Percentiles rank a stretch among this genome's conserved stretches.
Evolutionary conservation across 2,329 filamentous ascomycete species (phyloP).

Genomic region (Amauroascus verrucosus): DNA sequence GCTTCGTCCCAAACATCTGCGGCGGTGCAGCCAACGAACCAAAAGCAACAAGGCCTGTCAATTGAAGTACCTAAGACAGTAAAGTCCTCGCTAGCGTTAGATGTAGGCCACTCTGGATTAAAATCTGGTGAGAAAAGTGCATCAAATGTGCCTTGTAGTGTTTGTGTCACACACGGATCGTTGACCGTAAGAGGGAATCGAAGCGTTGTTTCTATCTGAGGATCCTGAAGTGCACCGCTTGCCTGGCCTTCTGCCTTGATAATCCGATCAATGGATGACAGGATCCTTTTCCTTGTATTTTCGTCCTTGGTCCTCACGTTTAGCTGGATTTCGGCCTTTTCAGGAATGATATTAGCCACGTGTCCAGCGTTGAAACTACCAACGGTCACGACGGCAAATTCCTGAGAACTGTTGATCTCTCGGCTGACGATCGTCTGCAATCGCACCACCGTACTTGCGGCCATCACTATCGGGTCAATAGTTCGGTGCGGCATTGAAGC

Average conservation of each 20-base stretch:
- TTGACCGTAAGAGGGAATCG: slow-evolving; percentile 48
- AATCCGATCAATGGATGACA: slow-evolving; percentile 43
- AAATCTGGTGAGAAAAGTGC: slow-evolving; percentile 38
- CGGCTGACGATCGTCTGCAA: slow-evolving; percentile 51
- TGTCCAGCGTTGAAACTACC: slow-evolving; percentile 50
- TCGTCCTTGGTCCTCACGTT: slow-evolving; percentile 43
- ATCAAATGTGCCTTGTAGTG: slow-evolving; percentile 39
- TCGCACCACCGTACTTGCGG: slow-evolving; percentile 45
- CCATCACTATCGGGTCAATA: slow-evolving; percentile 51
- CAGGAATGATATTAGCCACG: slow-evolving; percentile 51
- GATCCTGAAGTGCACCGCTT: slow-evolving; percentile 39
- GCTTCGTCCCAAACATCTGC: slow-evolving; percentile 42
- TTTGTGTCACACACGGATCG: slow-evolving; percentile 36
- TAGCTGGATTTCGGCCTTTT: slow-evolving; percentile 45
- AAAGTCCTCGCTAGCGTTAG: slow-evolving; percentile 48
- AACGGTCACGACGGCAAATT: slow-evolving; percentile 50
- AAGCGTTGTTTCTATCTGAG: slow-evolving; percentile 39
- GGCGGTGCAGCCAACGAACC: slow-evolving; percentile 47
- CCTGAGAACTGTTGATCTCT: slow-evolving; percentile 42
- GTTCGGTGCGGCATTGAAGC: slow-evolving; percentile 47
- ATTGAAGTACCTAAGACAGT: slow-evolving; percentile 44
- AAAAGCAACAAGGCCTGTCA: slow-evolving; percentile 45
- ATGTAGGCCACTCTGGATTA: slow-evolving; percentile 24
- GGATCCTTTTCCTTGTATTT: slow-evolving; percentile 39
- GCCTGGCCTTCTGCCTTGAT: slow-evolving; percentile 48